Evolutionary conservation across 345 rosid species (phyloP).

Genomic region (sweet orange (Citrus sinensis)): DNA sequence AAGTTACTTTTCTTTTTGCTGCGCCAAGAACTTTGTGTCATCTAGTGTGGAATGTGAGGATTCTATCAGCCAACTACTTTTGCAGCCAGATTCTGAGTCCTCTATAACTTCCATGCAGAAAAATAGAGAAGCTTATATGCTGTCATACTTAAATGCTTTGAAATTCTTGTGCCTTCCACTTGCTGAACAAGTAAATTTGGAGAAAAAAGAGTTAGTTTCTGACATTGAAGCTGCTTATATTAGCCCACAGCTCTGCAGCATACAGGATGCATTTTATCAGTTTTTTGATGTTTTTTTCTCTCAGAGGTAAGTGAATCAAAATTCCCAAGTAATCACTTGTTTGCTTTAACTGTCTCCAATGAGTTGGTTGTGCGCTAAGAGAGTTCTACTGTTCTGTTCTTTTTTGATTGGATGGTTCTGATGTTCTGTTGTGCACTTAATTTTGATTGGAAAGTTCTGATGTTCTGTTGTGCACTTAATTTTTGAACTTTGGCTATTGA

Average conservation of each 20-base stretch:
- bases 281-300: constrained; percentile 45
- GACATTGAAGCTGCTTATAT: constrained; percentile 35
- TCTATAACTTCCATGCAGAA: constrained; percentile 25
- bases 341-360: constrained; percentile 3
- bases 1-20: constrained; percentile 39
- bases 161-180: constrained; percentile 80
- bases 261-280: constrained; percentile 56
- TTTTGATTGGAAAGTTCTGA: neutral
- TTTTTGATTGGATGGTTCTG: too few relatives aligned
- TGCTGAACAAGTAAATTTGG: constrained; percentile 60
- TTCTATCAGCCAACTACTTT: constrained; percentile 18
- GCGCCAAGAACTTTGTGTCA: constrained; percentile 25
- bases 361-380: constrained; percentile 4
- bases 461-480: neutral
- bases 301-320: constrained; percentile 43
- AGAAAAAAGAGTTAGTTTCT: constrained; percentile 49
- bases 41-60: constrained; percentile 13
- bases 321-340: neutral
- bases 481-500: neutral
- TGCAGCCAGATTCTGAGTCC: constrained; percentile 26
- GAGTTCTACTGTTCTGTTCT: neutral
- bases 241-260: constrained; percentile 37
- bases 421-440: neutral
- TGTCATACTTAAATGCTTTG: constrained; percentile 50
- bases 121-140: constrained; percentile 31